Conservation (phyloP, 768 basidiomycete species). For the Russula virescens region DNA sequence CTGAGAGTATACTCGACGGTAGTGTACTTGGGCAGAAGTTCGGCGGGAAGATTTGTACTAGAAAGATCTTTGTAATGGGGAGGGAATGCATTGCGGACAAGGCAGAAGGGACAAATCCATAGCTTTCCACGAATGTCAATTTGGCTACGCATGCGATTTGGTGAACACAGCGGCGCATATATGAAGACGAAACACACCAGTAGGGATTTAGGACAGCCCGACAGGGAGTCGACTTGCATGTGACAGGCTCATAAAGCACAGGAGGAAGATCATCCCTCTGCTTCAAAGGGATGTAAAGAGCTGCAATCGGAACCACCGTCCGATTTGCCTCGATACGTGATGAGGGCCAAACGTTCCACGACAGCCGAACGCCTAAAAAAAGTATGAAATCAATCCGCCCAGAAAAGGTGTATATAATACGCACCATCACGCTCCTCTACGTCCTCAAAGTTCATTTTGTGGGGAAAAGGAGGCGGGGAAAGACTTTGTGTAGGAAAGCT, state of each 20-base stretch:
- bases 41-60: constrained; percentile 92
- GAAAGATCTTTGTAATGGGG: constrained; percentile 99
- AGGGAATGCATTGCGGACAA: constrained; percentile 94
- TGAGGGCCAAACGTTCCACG: constrained; percentile 99
- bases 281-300: constrained; percentile 94
- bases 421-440: constrained; percentile 94
- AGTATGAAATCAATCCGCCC: background rate
- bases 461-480: background rate
- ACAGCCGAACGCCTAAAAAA: constrained; percentile 76
- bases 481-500: background rate
- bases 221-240: constrained; percentile 90
- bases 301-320: constrained; percentile 97
- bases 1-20: constrained; percentile 99
- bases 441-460: constrained; percentile 76
- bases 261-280: constrained; percentile 90
- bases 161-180: constrained; percentile 12
- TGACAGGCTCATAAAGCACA: constrained; percentile 96
- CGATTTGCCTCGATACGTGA: constrained; percentile 97
- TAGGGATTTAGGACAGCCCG: constrained; percentile 96
- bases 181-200: constrained; percentile 52
- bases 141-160: constrained; percentile 52
- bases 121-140: constrained; percentile 98
- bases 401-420: constrained; percentile 26
- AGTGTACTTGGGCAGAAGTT: constrained; percentile 95
- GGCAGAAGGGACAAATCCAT: constrained; percentile 99